Evolutionary conservation across 2,329 filamentous ascomycete species (phyloP).

Genomic region (Colletotrichum aenigma): DNA sequence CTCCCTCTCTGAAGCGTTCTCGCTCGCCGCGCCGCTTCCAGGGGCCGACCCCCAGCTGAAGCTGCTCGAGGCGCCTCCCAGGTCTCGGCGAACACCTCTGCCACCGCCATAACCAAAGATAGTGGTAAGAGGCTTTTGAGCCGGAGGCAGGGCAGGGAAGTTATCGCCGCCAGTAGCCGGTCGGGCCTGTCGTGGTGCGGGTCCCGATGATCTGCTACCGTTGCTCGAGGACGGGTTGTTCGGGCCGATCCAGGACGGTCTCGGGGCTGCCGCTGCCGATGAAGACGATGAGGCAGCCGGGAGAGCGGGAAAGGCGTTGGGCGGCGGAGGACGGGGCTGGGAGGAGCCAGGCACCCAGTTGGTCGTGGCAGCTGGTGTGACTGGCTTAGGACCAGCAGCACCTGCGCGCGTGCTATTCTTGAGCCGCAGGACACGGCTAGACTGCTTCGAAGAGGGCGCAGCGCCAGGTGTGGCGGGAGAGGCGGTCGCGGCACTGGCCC

Average conservation of each 20-base stretch:
- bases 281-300: conserved; percentile 30
- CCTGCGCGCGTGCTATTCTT: conserved; percentile 61
- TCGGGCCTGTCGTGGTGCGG: background rate
- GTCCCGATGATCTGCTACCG: conserved; percentile 3
- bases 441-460: conserved; percentile 51
- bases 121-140: conserved; percentile 69
- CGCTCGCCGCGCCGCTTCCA: conserved; percentile 27
- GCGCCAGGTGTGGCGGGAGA: conserved; percentile 52
- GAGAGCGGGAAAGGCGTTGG: conserved; percentile 50
- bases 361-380: conserved; percentile 28
- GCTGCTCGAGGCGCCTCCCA: conserved; percentile 50
- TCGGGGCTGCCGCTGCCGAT: conserved; percentile 25
- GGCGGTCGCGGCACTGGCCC: conserved; percentile 64
- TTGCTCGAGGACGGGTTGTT: conserved; percentile 15
- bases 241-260: conserved; percentile 34
- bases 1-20: conserved; percentile 26
- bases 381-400: conserved; percentile 26
- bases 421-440: conserved; percentile 60
- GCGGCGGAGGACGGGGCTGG: conserved; percentile 25
- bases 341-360: conserved; percentile 17
- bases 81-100: conserved; percentile 57
- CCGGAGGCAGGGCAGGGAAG: conserved; percentile 83
- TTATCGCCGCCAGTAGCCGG: conserved; percentile 50
- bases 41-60: conserved; percentile 55
- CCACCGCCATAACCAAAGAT: conserved; percentile 66